A percentile compares a stretch with the other conserved stretches of the same genome.
Conservation (phyloP, 2,329 filamentous ascomycete species). For the Sporothrix pallida region DNA sequence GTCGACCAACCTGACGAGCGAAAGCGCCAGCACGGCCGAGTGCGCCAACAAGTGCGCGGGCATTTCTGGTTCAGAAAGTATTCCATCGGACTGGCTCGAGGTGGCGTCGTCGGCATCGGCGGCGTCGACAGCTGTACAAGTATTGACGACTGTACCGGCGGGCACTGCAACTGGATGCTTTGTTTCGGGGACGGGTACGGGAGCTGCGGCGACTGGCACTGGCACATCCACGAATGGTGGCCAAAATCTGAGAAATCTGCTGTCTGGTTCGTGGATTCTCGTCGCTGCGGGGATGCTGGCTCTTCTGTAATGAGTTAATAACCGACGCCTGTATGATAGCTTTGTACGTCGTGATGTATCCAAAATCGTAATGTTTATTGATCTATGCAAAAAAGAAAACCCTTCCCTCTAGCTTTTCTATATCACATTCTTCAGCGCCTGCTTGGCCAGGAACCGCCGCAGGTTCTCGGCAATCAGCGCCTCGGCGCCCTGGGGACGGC, state of each 20-base stretch:
- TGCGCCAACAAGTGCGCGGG: slow-evolving; percentile 27
- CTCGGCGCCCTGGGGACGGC: slow-evolving; percentile 65
- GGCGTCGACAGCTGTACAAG: not conserved
- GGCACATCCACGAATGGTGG: not conserved
- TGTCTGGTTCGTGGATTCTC: not conserved
- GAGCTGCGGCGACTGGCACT: not conserved
- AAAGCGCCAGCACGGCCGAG: not conserved
- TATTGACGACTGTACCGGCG: slow-evolving; percentile 24
- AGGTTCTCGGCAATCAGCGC: slow-evolving; percentile 66
- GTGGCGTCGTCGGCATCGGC: slow-evolving; percentile 17
- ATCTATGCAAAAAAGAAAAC: no score
- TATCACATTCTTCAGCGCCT: slow-evolving; percentile 61
- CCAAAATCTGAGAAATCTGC: not conserved
- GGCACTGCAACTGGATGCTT: slow-evolving; percentile 24
- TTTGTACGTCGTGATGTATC: not conserved
- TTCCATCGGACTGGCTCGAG: slow-evolving; percentile 30
- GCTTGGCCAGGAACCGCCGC: slow-evolving; percentile 62
- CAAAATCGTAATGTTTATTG: slow-evolving; percentile 12
- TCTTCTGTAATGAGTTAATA: not conserved
- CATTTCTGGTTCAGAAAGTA: not conserved
- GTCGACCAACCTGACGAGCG: not conserved
- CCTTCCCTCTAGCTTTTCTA: not conserved
- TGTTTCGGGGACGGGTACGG: not conserved
- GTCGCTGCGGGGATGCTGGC: not conserved
- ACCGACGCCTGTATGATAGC: not conserved